Evolutionary conservation across 2,329 filamentous ascomycete genomes (phyloP).

Genomic region (Penicillium hordei): DNA sequence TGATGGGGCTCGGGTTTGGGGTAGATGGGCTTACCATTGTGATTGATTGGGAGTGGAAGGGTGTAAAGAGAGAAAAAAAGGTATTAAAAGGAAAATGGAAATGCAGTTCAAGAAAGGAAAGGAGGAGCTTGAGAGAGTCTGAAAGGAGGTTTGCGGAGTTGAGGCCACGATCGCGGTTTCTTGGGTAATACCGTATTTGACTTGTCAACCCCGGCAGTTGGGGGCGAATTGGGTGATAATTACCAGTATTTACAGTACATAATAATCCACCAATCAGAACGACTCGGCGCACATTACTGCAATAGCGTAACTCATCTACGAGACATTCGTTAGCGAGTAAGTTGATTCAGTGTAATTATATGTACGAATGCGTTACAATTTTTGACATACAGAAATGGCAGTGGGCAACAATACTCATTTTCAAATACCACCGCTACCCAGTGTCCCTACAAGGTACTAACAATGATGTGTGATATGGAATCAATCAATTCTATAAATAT

Average conservation of each 20-base stretch:
- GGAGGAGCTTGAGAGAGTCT: conserved; percentile 11
- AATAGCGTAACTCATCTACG: not conserved
- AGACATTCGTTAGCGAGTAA: not conserved
- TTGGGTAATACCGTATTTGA: conserved; percentile 22
- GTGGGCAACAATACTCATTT: not conserved
- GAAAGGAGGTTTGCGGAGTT: conserved; percentile 26
- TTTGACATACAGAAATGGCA: not conserved
- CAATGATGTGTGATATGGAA: not conserved
- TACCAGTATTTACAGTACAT: conserved; percentile 12
- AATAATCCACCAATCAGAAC: conserved; percentile 8
- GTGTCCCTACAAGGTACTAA: not conserved
- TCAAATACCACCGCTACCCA: not conserved
- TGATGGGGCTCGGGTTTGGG: not conserved
- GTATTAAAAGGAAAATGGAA: conserved; percentile 7
- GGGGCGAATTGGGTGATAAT: not conserved
- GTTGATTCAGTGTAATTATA: not conserved
- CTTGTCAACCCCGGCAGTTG: conserved; percentile 3
- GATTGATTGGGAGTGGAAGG: conserved; percentile 14
- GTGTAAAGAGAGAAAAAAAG: not conserved
- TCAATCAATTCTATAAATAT: not conserved
- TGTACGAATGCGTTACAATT: not conserved
- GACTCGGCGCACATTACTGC: not conserved
- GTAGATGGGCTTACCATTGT: conserved; percentile 23
- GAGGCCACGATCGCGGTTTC: conserved; percentile 32
- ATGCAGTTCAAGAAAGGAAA: conserved; percentile 8